Conservation (phyloP, 2,329 filamentous ascomycete species). For the Herpomyces periplanetae region DNA sequence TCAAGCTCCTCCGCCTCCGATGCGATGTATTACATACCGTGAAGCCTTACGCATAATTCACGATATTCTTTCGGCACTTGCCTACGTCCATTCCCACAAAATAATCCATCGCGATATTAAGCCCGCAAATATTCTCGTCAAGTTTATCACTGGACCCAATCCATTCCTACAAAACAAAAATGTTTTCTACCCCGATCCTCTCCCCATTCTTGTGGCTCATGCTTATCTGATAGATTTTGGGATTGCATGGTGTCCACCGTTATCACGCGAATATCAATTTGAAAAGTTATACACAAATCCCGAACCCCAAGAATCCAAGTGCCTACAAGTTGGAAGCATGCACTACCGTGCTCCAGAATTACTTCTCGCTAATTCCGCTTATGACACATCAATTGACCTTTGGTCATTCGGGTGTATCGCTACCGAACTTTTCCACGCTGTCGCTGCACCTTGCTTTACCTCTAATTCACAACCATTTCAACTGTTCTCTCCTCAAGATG, state of each 20-base stretch:
- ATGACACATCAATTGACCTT: constrained; percentile 34
- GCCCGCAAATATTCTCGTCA: constrained; percentile 47
- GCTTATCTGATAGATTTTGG: constrained; percentile 67
- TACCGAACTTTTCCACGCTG: constrained; percentile 57
- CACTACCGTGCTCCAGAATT: constrained; percentile 65
- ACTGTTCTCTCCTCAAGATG: too few species aligned
- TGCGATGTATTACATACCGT: too few species aligned
- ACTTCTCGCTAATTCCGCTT: constrained; percentile 40
- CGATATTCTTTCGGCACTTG: constrained; percentile 1
- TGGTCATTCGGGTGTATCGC: constrained; percentile 61
- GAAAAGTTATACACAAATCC: too few species aligned
- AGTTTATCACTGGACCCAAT: constrained; percentile 21
- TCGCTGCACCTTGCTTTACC: too few species aligned
- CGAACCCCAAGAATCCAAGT: constrained; percentile 28
- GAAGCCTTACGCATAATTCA: too few species aligned
- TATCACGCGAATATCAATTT: too few species aligned
- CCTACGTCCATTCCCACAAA: constrained; percentile 20
- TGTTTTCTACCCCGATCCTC: too few species aligned
- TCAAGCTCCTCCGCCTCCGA: too few species aligned
- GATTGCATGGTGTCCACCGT: constrained; percentile 33
- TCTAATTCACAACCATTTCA: too few species aligned
- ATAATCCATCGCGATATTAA: constrained; percentile 87
- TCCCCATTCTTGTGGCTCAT: too few species aligned
- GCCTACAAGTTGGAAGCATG: constrained; percentile 72
- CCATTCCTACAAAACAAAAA: too few species aligned